These are phyloP conservation scores for Dendrobium chrysotoxum DNA, from an alignment of 106 monocot genomes.

Conservation along the genomic window DNA sequence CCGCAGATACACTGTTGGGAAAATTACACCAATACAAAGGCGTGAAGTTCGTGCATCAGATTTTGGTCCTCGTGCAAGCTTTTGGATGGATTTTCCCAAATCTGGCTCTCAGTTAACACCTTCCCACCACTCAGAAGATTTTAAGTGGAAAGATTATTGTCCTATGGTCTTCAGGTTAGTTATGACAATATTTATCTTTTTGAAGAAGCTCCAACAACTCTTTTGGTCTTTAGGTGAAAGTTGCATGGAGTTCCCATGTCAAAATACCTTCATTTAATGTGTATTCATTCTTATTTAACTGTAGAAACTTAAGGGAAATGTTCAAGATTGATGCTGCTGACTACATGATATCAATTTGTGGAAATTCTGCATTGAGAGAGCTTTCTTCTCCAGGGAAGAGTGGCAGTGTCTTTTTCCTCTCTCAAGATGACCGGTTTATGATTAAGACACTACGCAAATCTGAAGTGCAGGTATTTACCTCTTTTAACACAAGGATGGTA, in stretches of 20 bases:
- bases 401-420: constrained; percentile 96
- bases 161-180: constrained; percentile 92
- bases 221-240: not conserved
- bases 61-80: constrained; percentile 87
- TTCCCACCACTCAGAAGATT: constrained; percentile 77
- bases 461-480: constrained; percentile 77
- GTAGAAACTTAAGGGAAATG: constrained; percentile 84
- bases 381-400: constrained; percentile 98
- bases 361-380: constrained; percentile 85
- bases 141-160: constrained; percentile 99
- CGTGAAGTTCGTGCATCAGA: constrained; percentile 85
- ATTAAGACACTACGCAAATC: constrained; percentile 97
- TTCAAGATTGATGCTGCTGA: constrained; percentile 99
- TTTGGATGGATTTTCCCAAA: constrained; percentile 95
- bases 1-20: constrained; percentile 89
- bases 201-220: not conserved
- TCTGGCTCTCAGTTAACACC: constrained; percentile 81
- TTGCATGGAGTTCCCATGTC: not conserved
- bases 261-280: not conserved
- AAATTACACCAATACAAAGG: constrained; percentile 91
- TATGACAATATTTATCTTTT: not conserved
- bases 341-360: constrained; percentile 99
- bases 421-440: constrained; percentile 99
- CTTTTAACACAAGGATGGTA: not conserved
- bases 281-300: constrained; percentile 8